Evolutionary conservation across 495 filamentous ascomycete genomes (phyloP), one percentile per base, ranked within the genome.

Genomic region (Hyphodiscus hymeniophilus): DNA sequence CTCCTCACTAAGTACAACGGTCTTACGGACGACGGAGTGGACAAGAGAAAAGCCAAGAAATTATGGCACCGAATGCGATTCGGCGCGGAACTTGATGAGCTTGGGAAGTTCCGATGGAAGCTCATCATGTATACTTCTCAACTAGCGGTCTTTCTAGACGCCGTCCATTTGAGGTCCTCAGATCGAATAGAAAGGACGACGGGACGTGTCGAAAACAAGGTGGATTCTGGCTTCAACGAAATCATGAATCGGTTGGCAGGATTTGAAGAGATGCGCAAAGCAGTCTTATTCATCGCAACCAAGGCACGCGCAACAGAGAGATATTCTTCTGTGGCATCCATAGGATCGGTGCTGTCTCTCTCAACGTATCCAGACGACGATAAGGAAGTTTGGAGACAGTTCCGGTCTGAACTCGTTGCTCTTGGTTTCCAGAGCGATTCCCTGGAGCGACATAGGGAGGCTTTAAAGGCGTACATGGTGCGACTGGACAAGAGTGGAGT

Each of bases 71-170:
- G 30, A 5, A 15, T 46, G 3, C 22, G 40, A 16, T 55, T 50
- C 35, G 52, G 47, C 17, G 32, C 52, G 7, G 38, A 55, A 31
- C 20, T 35, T 4, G 38, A 55, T 1, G 33, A 47, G 18, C 26
- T 55, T 22, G 40, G 40, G 0, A 32, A 31, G 7, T 15, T 51
- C 10, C 28, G 52, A 26, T 20, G 49, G 32, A 55, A 55, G 22
- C 32, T 51, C 20, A 45, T 51, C 10, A 49, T n/a, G n/a, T 33
- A 33, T 33, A 33, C 30, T 7, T 33, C 30, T 7, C 7, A 7
- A 33, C 30, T 33, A n/a, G 30, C 30, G 8, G 30, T 33, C 30
- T 33, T 33, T 7, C n/a, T 33, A 33, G 30, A 33, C n/a, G 7
- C 30, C n/a, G 30, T 33, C 30, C 30, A 33, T 33, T 8, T 33